phyloP scores from a whole-genome alignment of 2,329 filamentous ascomycete species.

The Neonectria punicea region DNA sequence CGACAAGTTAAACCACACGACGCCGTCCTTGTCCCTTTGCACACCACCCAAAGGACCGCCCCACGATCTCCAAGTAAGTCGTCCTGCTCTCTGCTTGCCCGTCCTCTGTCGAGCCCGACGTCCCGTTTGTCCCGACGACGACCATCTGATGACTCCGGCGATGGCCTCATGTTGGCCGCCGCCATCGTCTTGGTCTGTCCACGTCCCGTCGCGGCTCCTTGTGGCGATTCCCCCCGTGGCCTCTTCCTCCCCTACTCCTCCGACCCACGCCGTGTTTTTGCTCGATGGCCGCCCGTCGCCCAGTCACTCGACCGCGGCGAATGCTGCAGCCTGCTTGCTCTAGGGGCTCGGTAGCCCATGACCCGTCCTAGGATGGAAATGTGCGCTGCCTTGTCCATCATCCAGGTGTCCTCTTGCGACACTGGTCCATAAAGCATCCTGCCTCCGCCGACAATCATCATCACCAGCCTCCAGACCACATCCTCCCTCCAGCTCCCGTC shows the following conservation, averaged over 20 bases:
- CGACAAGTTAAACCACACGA: constrained; percentile 46
- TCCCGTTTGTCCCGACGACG: not conserved
- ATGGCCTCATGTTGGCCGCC: constrained; percentile 36
- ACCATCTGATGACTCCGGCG: constrained; percentile 21
- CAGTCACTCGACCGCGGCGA: constrained; percentile 20
- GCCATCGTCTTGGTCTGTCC: constrained; percentile 9
- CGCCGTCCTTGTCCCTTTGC: constrained; percentile 45
- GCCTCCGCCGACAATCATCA: constrained; percentile 33
- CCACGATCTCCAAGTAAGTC: constrained; percentile 44
- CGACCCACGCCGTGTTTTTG: not conserved
- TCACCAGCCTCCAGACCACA: constrained; percentile 33
- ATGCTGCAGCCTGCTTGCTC: constrained; percentile 25
- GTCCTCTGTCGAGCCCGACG: not conserved
- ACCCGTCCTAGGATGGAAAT: constrained; percentile 20
- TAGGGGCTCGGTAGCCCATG: constrained; percentile 9
- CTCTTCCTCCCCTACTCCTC: constrained; percentile 7
- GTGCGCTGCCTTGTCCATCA: constrained; percentile 39
- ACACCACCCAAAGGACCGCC: constrained; percentile 44
- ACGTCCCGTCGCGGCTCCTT: not conserved
- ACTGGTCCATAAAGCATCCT: constrained; percentile 39
- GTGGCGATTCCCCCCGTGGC: constrained; percentile 6
- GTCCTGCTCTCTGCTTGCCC: constrained; percentile 27
- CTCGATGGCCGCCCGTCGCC: not conserved
- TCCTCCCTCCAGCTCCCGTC: constrained; percentile 9
- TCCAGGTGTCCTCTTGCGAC: constrained; percentile 45